Evolutionary conservation across 345 rosid genomes (phyloP), one percentile per base, ranked within the genome.

Genomic region (Nephelium lappaceum): DNA sequence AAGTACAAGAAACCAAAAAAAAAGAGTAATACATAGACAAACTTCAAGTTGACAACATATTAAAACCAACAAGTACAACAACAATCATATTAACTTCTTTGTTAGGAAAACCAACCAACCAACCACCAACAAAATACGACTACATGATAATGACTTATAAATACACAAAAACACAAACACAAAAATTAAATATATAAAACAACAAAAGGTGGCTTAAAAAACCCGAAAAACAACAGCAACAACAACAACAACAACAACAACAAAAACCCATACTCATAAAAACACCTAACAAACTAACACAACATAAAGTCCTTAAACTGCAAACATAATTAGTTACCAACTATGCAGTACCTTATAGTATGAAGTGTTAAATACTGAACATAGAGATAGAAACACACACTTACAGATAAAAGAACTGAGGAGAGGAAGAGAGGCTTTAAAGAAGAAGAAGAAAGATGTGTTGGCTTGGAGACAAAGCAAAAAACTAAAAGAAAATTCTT

Each of bases 401-500:
- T 72, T 36, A 10, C 1, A 27, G 18, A 62, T 27, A 6, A 45
- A 63, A 31, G 43, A 42, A 68, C 21, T 25, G 21, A 64, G 31
- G 72, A 81, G 64, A 21, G 23, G 10, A 38, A 68, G 65, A 61
- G 18, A 79, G 53, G 23, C 64, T 58, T 60, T 47, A 24, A 58
- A 70, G 19, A 23, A 15, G 9, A 73, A 58, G 27, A 64, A 47
- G 62, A 49, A 74, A 43, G 47, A 31, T 21, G 47, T 79, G 84
- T 77, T 87, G 83, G 93, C 93, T 88, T 89, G 87, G 80, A 81
- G 72, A 86, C 78, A 84, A 88, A 91, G 93, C 90, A 88, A 81
- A 83, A 67, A 25, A 31, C 42, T 14, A 49, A 76, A 77, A 45
- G 69, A 78, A 80, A 75, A 70, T 78, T 76, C 79, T n/a, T 69